phyloP scores from a whole-genome alignment of 768 basidiomycete species.

The Rhizopogon salebrosus region DNA sequence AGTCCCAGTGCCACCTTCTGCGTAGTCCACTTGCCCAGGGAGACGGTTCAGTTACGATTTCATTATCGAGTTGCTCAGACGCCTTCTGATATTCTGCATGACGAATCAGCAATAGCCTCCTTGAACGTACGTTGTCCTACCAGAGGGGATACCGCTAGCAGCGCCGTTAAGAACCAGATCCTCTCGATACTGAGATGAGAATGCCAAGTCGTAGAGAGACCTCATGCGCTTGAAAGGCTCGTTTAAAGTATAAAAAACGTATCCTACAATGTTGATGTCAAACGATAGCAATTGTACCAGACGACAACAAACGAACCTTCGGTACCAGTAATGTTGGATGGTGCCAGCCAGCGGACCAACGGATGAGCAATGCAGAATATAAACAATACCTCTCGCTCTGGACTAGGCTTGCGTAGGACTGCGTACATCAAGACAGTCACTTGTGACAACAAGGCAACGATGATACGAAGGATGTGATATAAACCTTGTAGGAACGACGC shows the following conservation, averaged over 20 bases:
- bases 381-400: constrained; percentile 23
- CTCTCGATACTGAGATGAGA: constrained; percentile 28
- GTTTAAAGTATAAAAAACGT: constrained; percentile 35
- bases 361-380: constrained; percentile 25
- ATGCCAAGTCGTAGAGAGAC: constrained; percentile 34
- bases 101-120: background rate
- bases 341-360: constrained; percentile 27
- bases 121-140: constrained; percentile 11
- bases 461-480: constrained; percentile 14
- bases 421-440: constrained; percentile 12
- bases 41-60: constrained; percentile 23
- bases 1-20: constrained; percentile 34
- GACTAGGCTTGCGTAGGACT: constrained; percentile 14
- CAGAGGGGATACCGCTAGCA: constrained; percentile 22
- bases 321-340: constrained; percentile 30
- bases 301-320: constrained; percentile 24
- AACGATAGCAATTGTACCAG: background rate
- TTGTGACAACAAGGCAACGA: constrained; percentile 24
- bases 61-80: constrained; percentile 26
- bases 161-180: constrained; percentile 35
- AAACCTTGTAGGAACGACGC: constrained; percentile 26
- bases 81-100: constrained; percentile 31
- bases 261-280: constrained; percentile 23
- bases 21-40: constrained; percentile 11
- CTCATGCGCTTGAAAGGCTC: constrained; percentile 32